Base-by-base conservation (phyloP, 2,329 filamentous ascomycete species). In the Aspergillus sp. region DNA sequence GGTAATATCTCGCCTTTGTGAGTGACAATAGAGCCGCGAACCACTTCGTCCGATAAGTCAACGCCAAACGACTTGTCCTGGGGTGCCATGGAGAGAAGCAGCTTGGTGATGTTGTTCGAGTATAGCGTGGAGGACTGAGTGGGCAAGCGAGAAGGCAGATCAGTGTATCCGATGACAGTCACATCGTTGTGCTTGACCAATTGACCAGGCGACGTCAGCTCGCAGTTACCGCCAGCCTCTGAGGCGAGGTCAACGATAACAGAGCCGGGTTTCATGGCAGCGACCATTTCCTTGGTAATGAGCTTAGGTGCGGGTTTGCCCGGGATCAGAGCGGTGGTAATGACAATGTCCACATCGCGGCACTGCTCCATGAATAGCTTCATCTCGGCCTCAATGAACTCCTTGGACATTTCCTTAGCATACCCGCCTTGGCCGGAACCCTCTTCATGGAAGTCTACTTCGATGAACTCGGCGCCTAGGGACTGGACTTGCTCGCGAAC, bases 371-470 rank as follows among this genome's bases (percentile, higher is more conserved):
- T 78, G 61, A 94, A 94, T 0, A 94, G 70, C 57, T 84, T 88
- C 85, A 93, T 93, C 57, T 94, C 85, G 4, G 86, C 86, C 39
- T 86, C 84, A 55, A 91, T 86, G 51, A 93, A 94, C 45, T 89
- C 86, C 51, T 89, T 86, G 34, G 84, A 91, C 86, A 93, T 93
- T 52, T 88, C 84, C 52, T 93, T 93, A 33, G 84, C 85, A 51
- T 94, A 94, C 11, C 86, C 86, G 16, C 86, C 86, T 6, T 82
- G 78, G 2, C 85, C 86, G 8, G 81, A 78, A 2, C 86, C 86
- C 39, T 91, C 85, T 60, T 94, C 86, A 44, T 89, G 58, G 14
- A 93, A 69, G 10, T 85, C 80, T 14, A 93, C 86, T 58, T 93
- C 84, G 45, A 93, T 75, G 49, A 93, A 93, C 51, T 93, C 86